Conservation (phyloP, 2,329 filamentous ascomycete genomes). For the Cylindrodendrum hubeiense region DNA sequence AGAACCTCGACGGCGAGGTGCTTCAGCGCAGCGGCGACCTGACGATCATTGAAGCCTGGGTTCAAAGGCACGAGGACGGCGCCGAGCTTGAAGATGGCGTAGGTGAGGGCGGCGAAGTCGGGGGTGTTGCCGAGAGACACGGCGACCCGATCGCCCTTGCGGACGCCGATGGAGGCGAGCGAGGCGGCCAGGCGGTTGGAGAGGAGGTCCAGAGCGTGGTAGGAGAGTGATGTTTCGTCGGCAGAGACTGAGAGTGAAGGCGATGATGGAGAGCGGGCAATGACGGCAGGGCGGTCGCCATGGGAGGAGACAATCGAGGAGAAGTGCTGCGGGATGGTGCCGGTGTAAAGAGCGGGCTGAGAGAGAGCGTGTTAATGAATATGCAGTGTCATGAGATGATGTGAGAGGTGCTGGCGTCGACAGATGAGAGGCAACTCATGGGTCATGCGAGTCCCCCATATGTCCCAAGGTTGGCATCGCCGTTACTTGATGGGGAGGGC, state of each 20-base stretch:
- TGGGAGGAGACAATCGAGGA: slow-evolving; percentile 70
- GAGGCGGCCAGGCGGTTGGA: slow-evolving; percentile 83
- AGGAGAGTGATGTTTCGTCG: slow-evolving; percentile 78
- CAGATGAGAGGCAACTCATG: background rate
- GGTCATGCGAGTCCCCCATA: background rate
- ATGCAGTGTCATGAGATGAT: background rate
- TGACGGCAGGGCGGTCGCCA: slow-evolving; percentile 73
- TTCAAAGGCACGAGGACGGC: slow-evolving; percentile 94
- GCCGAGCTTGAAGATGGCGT: slow-evolving; percentile 94
- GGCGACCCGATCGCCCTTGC: slow-evolving; percentile 86
- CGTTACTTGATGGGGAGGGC: background rate
- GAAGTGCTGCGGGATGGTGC: slow-evolving; percentile 82
- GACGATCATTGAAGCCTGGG: slow-evolving; percentile 84
- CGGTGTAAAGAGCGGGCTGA: slow-evolving; percentile 74
- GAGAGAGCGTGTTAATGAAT: slow-evolving; percentile 14
- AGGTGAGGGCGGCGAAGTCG: slow-evolving; percentile 87
- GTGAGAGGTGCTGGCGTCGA: background rate
- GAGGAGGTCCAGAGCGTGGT: slow-evolving; percentile 77
- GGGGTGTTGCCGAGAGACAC: slow-evolving; percentile 87
- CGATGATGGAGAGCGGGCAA: slow-evolving; percentile 58
- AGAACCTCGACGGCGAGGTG: slow-evolving; percentile 82
- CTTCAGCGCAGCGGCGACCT: slow-evolving; percentile 82
- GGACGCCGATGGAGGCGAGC: slow-evolving; percentile 76
- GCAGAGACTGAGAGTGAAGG: slow-evolving; percentile 42
- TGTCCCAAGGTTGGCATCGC: background rate